Evolutionary conservation across 164 flowering plant genomes (phyloP).

Genomic region (Kalanchoe fedtschenkoi): DNA sequence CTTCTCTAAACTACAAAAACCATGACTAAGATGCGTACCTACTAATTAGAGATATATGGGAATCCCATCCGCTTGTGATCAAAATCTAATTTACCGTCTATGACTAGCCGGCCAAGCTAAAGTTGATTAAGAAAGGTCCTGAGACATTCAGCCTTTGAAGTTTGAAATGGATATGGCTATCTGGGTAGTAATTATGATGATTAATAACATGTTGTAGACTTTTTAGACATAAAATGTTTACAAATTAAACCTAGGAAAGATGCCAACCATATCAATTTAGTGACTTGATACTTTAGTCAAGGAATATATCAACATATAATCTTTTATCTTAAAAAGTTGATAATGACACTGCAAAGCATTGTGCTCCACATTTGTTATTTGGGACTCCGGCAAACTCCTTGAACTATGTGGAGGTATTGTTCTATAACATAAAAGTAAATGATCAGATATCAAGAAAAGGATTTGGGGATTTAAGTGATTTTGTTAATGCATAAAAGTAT

Average conservation of each 20-base stretch:
- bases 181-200: not conserved
- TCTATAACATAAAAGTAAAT: no score
- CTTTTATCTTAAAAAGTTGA: not conserved
- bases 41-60: no score
- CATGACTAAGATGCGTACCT: constrained; percentile 3
- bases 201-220: not conserved
- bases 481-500: no score
- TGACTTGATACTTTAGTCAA: not conserved
- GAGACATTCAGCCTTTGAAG: not conserved
- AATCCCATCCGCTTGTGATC: not conserved
- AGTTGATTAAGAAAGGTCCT: constrained; percentile 3
- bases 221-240: not conserved
- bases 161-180: not conserved
- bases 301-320: not conserved
- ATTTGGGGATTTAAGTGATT: no score
- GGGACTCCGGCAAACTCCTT: no score
- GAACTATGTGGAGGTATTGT: no score
- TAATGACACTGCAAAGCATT: not conserved
- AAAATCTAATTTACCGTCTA: not conserved
- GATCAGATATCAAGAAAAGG: no score
- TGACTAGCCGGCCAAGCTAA: constrained; percentile 3
- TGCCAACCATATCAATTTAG: not conserved
- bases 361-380: not conserved
- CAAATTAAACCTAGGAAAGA: not conserved
- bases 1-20: not conserved